Conservation (phyloP, 2,329 filamentous ascomycete species). For the Macrophomina tecta region DNA sequence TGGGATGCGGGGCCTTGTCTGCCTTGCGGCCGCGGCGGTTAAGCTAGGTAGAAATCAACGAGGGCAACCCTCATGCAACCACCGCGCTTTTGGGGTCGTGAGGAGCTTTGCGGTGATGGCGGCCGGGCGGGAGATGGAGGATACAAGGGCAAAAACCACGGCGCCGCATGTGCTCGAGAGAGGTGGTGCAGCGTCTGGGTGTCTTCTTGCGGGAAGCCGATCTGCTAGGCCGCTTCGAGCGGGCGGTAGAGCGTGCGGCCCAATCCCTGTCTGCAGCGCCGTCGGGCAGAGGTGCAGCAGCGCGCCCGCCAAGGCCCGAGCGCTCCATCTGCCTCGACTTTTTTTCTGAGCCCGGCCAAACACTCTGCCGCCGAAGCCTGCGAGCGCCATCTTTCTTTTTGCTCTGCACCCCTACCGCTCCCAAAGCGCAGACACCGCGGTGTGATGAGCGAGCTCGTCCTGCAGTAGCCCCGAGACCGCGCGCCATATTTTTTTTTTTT, state of each 20-base stretch:
- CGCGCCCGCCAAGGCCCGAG: conserved; percentile 11
- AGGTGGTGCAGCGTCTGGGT: conserved; percentile 25
- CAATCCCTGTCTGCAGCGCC: conserved; percentile 7
- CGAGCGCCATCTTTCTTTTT: background rate
- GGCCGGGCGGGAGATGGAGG: conserved; percentile 23
- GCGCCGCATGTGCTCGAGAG: conserved; percentile 27
- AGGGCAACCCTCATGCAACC: conserved; percentile 1
- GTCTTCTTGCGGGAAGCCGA: conserved; percentile 24
- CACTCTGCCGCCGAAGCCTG: background rate
- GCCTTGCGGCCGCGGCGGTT: conserved; percentile 21
- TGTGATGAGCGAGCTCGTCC: conserved; percentile 8
- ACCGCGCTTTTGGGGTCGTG: conserved; percentile 9
- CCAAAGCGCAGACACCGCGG: background rate
- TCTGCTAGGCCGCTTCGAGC: conserved; percentile 19
- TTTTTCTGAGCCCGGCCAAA: conserved; percentile 16
- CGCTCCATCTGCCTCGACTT: conserved; percentile 5
- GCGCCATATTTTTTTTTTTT: too few relatives aligned
- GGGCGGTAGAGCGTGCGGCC: conserved; percentile 2
- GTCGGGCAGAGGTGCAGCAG: conserved; percentile 17
- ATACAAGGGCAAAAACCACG: conserved; percentile 24
- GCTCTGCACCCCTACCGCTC: background rate
- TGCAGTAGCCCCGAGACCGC: conserved; percentile 10
- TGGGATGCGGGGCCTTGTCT: conserved; percentile 27
- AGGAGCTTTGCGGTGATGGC: conserved; percentile 17
- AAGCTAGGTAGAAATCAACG: conserved; percentile 19